Base-by-base conservation (phyloP, 306 rosid genomes). In the Pterocarpus santalinus region DNA sequence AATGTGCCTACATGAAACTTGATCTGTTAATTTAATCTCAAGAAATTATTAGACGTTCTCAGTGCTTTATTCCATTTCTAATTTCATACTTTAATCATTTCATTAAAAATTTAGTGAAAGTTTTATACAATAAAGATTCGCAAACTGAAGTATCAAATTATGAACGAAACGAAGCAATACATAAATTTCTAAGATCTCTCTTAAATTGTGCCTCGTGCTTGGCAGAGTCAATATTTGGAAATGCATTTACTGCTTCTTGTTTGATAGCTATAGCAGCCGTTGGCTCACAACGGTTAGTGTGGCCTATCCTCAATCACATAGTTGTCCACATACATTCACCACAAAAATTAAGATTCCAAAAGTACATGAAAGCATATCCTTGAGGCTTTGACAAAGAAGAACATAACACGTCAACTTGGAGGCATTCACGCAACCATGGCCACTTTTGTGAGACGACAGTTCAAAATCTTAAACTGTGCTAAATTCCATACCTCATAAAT, bases 361-460 rank as follows among this genome's bases (percentile, higher is more conserved):
- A 72, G 76, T 55, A 10, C 64, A 8, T n/a, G 51, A 52, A 69
- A 69, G 58, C 57, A 55, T 51, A 51, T 51, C 57, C 57, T 13
- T 43, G 44, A 39, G 44, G 44, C 44, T 39, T 39, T 22, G 28
- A 22, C 28, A 22, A 22, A 22, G 28, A 22, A 43, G 47, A 43
- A 43, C 8, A 43, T 5, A 5, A 43, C 44, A 43, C 8, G 47
- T 10, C 6, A 5, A 39, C 7, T 5, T 43, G 8, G 10, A 43
- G 9, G 28, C 28, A 22, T 22, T 22, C 28, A 22, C 47, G 5
- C 47, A 6, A 43, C 0, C 47, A 43, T 22, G 28, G 1, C 58
- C n/a, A 46, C 22, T 41, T 22, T 46, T 46, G 36, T 28, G 58
- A 69, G 16, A 22, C 39, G 58, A 30, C 41, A 12, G 16, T 69